Evolutionary conservation across 495 filamentous ascomycete species (phyloP).

Genomic region (Daldinia loculata): DNA sequence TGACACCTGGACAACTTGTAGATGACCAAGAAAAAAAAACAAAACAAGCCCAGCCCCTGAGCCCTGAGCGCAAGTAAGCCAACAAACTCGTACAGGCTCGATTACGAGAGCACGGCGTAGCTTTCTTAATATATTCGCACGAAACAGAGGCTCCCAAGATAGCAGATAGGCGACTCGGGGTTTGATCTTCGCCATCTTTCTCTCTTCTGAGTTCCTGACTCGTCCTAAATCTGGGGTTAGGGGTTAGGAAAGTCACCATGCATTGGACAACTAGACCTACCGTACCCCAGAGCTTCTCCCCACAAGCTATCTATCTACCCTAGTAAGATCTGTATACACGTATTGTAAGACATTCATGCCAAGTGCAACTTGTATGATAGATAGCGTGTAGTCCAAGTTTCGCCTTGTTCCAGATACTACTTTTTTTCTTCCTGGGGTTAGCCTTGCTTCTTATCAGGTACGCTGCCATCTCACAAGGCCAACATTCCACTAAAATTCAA

Average conservation of each 20-base stretch:
- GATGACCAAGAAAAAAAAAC: slow-evolving; percentile 3
- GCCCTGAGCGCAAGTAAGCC: slow-evolving; percentile 8
- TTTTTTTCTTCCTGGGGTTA: slow-evolving; percentile 9
- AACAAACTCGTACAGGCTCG: neutral
- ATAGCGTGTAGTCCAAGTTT: slow-evolving; percentile 8
- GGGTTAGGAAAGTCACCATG: slow-evolving; percentile 15
- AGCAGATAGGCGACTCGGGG: slow-evolving; percentile 7
- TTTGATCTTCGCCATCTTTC: slow-evolving; percentile 21
- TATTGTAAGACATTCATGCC: slow-evolving; percentile 21
- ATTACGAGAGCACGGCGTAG: slow-evolving; percentile 26
- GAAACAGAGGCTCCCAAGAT: slow-evolving; percentile 1
- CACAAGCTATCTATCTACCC: slow-evolving; percentile 33
- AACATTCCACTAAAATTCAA: slow-evolving; percentile 18
- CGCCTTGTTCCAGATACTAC: slow-evolving; percentile 15
- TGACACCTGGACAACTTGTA: slow-evolving; percentile 1
- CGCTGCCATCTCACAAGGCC: slow-evolving; percentile 16
- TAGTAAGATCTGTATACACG: slow-evolving; percentile 19
- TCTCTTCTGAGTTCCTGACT: slow-evolving; percentile 12
- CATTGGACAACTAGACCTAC: slow-evolving; percentile 17
- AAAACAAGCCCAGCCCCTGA: slow-evolving; percentile 28
- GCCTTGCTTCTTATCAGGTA: slow-evolving; percentile 27
- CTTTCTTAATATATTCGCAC: neutral
- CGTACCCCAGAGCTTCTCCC: slow-evolving; percentile 32
- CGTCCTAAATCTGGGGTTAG: slow-evolving; percentile 39
- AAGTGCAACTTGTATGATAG: slow-evolving; percentile 10